These are phyloP conservation scores for Pythium diclinum DNA, from an alignment of 352 stramenopile genomes.

Conservation along the genomic window DNA sequence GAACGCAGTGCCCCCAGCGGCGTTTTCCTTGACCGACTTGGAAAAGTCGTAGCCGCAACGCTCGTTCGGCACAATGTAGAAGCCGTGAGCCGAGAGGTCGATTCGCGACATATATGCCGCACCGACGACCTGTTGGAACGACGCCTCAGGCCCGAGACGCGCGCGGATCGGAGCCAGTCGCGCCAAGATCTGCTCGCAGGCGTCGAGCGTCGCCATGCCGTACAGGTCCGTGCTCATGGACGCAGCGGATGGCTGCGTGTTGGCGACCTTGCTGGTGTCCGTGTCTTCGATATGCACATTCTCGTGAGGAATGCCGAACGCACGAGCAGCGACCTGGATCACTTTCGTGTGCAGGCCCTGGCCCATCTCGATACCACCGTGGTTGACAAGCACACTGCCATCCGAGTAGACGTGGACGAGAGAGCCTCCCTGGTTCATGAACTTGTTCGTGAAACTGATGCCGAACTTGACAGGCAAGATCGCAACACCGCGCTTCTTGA, in stretches of 20 bases:
- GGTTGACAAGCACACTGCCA: slow-evolving; percentile 93
- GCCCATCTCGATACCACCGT: slow-evolving; percentile 97
- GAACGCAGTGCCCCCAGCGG: slow-evolving; percentile 89
- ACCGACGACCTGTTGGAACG: slow-evolving; percentile 82
- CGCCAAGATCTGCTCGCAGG: slow-evolving; percentile 93
- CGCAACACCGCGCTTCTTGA: slow-evolving; percentile 88
- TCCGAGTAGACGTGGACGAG: slow-evolving; percentile 96
- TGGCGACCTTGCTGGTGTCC: slow-evolving; percentile 93
- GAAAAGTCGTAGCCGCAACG: slow-evolving; percentile 93
- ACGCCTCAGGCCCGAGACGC: slow-evolving; percentile 63
- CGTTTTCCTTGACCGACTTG: slow-evolving; percentile 88
- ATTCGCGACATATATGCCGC: slow-evolving; percentile 91
- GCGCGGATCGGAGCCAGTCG: slow-evolving; percentile 85
- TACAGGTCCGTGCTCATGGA: slow-evolving; percentile 96
- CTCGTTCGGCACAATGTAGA: slow-evolving; percentile 91
- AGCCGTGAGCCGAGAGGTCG: slow-evolving; percentile 94
- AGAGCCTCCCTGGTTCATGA: slow-evolving; percentile 96
- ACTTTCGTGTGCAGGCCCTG: slow-evolving; percentile 97
- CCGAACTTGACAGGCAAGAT: slow-evolving; percentile 92
- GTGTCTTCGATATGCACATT: slow-evolving; percentile 94
- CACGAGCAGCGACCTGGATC: slow-evolving; percentile 84
- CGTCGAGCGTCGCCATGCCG: slow-evolving; percentile 96
- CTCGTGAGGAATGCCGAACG: slow-evolving; percentile 91
- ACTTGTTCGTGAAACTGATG: slow-evolving; percentile 96
- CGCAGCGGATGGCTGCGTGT: slow-evolving; percentile 92